phyloP scores from a whole-genome alignment of 768 basidiomycete genomes.

The Pulveroboletus frians region DNA sequence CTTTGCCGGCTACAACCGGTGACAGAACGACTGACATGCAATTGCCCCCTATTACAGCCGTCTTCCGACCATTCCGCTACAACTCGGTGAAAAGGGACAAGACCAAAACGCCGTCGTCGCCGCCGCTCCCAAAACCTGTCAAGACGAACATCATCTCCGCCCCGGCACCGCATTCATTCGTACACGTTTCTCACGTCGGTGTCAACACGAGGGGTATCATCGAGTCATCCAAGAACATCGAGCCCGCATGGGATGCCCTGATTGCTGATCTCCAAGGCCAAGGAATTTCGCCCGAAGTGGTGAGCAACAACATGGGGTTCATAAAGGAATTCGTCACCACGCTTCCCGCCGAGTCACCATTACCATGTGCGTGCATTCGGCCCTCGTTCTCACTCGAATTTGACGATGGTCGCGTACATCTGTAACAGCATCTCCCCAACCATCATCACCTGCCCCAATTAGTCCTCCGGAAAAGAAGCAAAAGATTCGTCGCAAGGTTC shows the following conservation, averaged over 20 bases:
- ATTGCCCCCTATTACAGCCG: constrained; percentile 6
- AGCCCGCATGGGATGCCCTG: constrained; percentile 49
- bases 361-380: constrained; percentile 11
- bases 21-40: not conserved
- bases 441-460: constrained; percentile 4
- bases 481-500: constrained; percentile 29
- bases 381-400: not conserved
- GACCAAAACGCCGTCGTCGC: constrained; percentile 34
- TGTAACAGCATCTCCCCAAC: constrained; percentile 5
- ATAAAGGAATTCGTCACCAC: constrained; percentile 28
- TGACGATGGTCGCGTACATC: not conserved
- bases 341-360: constrained; percentile 2
- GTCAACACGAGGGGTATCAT: constrained; percentile 45
- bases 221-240: constrained; percentile 50
- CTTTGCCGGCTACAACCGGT: not conserved
- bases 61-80: constrained; percentile 27
- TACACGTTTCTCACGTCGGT: constrained; percentile 63
- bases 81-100: constrained; percentile 26
- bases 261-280: constrained; percentile 39
- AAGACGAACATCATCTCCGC: constrained; percentile 45
- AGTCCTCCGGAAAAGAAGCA: constrained; percentile 24
- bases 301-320: constrained; percentile 32
- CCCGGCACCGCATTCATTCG: constrained; percentile 57
- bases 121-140: constrained; percentile 26
- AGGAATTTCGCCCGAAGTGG: constrained; percentile 31